phyloP scores from a whole-genome alignment of 768 basidiomycete species.

The Galerina marginata region DNA sequence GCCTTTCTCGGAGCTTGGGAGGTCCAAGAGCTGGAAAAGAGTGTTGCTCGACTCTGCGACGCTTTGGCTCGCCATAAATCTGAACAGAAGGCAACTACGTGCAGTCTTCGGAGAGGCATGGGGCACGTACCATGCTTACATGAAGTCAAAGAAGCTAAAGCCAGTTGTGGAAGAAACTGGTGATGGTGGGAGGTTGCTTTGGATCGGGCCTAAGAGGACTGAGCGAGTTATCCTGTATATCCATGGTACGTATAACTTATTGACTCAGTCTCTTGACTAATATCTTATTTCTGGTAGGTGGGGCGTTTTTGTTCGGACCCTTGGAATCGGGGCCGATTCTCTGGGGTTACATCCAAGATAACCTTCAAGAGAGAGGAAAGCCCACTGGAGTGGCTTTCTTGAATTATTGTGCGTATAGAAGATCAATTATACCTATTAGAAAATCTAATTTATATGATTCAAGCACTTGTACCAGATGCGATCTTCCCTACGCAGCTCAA shows the following conservation, averaged over 20 bases:
- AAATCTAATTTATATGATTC: background rate
- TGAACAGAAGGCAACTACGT: slow-evolving; percentile 21
- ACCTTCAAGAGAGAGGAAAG: slow-evolving; percentile 17
- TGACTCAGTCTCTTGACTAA: too few species aligned
- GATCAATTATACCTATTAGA: background rate
- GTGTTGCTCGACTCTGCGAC: background rate
- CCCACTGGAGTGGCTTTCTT: slow-evolving; percentile 23
- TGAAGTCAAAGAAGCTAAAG: slow-evolving; percentile 19
- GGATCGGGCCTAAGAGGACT: slow-evolving; percentile 31
- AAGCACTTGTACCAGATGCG: slow-evolving; percentile 38
- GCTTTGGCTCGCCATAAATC: background rate
- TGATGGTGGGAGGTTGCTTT: slow-evolving; percentile 28
- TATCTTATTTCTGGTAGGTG: slow-evolving; percentile 13
- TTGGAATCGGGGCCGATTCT: slow-evolving; percentile 21
- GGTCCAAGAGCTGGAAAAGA: slow-evolving; percentile 17
- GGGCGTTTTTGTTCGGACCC: slow-evolving; percentile 20
- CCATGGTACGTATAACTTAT: slow-evolving; percentile 23
- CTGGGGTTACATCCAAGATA: slow-evolving; percentile 27
- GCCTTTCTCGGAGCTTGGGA: slow-evolving; percentile 10
- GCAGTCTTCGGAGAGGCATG: slow-evolving; percentile 22
- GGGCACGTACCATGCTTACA: slow-evolving; percentile 22
- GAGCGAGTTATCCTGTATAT: slow-evolving; percentile 31
- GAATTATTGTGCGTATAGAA: slow-evolving; percentile 22
- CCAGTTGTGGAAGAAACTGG: slow-evolving; percentile 16
- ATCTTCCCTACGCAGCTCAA: slow-evolving; percentile 41